Percentiles rank a stretch among this genome's conserved stretches.
Evolutionary conservation across 164 flowering plant species (phyloP).

Genomic region (Kingdonia uniflora): DNA sequence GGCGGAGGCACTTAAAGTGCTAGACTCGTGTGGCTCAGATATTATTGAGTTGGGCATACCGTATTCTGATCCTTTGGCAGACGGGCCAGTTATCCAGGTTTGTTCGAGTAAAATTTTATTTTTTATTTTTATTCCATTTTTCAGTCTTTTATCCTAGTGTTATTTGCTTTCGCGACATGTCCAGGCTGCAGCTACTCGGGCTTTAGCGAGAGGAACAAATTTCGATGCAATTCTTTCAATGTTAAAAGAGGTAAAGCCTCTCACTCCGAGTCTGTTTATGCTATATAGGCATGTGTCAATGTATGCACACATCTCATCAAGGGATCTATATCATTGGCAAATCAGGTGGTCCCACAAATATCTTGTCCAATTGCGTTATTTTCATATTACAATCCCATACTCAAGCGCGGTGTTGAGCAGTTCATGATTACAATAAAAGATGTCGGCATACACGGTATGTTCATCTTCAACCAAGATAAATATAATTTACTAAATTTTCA

Average conservation of each 20-base stretch:
- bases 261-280: too few species aligned
- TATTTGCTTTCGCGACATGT: background rate
- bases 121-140: background rate
- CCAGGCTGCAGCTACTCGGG: slow-evolving; percentile 87
- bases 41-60: slow-evolving; percentile 89
- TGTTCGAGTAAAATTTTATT: background rate
- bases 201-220: slow-evolving; percentile 73
- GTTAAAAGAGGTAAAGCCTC: slow-evolving; percentile 62
- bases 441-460: slow-evolving; percentile 75
- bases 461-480: too few species aligned
- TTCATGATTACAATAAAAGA: slow-evolving; percentile 64
- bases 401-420: slow-evolving; percentile 63
- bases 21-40: slow-evolving; percentile 75
- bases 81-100: slow-evolving; percentile 98
- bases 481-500: too few species aligned
- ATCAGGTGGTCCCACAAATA: slow-evolving; percentile 72
- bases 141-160: background rate
- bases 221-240: slow-evolving; percentile 54
- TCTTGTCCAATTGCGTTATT: slow-evolving; percentile 83
- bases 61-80: slow-evolving; percentile 90
- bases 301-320: too few species aligned
- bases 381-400: slow-evolving; percentile 85
- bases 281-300: too few species aligned
- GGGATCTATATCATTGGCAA: slow-evolving; percentile 5
- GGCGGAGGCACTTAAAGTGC: slow-evolving; percentile 75